These are phyloP conservation scores for Sindora glabra DNA, from an alignment of 306 rosid genomes.

Conservation along the genomic window DNA sequence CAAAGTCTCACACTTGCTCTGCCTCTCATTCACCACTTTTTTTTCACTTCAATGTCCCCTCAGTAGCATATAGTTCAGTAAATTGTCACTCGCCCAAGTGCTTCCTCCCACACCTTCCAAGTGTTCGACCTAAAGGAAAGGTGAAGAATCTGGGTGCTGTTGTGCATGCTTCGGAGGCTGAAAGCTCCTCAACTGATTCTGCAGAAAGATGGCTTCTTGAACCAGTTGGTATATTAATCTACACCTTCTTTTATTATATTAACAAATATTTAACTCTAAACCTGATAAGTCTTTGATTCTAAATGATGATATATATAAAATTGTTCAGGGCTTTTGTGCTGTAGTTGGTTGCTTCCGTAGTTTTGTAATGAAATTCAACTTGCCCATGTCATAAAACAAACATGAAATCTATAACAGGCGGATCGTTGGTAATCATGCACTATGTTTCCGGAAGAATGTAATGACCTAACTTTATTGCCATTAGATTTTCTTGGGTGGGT, in stretches of 20 bases:
- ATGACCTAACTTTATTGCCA: background rate
- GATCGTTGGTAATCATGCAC: too few species aligned
- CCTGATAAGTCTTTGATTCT: background rate
- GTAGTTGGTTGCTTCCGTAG: background rate
- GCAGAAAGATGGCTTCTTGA: conserved; percentile 74
- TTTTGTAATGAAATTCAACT: too few species aligned
- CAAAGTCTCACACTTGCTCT: conserved; percentile 20
- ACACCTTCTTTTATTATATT: too few species aligned
- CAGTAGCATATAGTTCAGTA: conserved; percentile 22
- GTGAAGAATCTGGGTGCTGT: conserved; percentile 18
- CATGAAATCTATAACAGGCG: background rate
- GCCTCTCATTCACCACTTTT: conserved; percentile 14
- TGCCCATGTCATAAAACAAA: too few species aligned
- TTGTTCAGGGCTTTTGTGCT: background rate
- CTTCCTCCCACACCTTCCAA: conserved; percentile 23
- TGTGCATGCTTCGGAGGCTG: conserved; percentile 32
- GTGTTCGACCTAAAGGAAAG: conserved; percentile 16
- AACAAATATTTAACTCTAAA: too few species aligned
- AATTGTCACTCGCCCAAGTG: conserved; percentile 21
- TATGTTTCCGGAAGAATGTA: background rate
- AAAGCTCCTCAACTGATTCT: conserved; percentile 15
- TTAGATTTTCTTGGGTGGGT: background rate
- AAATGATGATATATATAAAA: background rate
- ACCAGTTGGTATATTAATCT: conserved; percentile 60
- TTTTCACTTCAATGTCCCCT: conserved; percentile 23